phyloP scores from a whole-genome alignment of 495 filamentous ascomycete genomes.

The Penicillium malachiteum region DNA sequence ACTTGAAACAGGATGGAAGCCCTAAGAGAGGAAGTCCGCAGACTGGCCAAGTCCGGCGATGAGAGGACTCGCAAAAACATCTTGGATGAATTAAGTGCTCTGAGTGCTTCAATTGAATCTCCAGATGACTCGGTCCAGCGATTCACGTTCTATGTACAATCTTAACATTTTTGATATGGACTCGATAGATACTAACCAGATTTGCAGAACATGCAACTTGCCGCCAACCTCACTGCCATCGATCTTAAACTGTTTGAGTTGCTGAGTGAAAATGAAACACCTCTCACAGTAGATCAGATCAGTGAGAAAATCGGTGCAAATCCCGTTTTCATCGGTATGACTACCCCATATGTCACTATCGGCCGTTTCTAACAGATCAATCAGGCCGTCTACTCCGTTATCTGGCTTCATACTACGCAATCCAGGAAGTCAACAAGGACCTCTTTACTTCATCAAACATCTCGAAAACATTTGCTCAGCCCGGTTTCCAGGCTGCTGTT shows the following conservation, averaged over 20 bases:
- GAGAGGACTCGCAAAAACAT: neutral
- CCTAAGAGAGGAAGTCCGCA: neutral
- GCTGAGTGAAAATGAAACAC: constrained; percentile 20
- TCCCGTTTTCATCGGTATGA: constrained; percentile 4
- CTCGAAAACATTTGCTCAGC: constrained; percentile 19
- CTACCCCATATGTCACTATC: neutral
- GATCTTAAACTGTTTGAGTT: constrained; percentile 35
- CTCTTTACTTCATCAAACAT: constrained; percentile 29
- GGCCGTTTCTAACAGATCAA: constrained; percentile 6
- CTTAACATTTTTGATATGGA: neutral
- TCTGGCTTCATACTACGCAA: constrained; percentile 30
- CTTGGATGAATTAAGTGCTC: neutral
- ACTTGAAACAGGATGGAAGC: neutral
- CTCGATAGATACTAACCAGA: neutral
- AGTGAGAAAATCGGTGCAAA: constrained; percentile 18
- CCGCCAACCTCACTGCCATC: constrained; percentile 11
- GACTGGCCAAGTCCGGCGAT: neutral
- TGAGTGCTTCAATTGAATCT: neutral
- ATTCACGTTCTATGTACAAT: neutral
- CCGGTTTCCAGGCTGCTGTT: constrained; percentile 10
- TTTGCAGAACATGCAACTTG: constrained; percentile 16
- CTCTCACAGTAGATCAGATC: constrained; percentile 24
- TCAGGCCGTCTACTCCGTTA: constrained; percentile 40
- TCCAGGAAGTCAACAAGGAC: constrained; percentile 32
- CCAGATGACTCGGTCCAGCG: neutral